Percentiles rank a stretch among this genome's conserved stretches.
Evolutionary conservation across 2,329 filamentous ascomycete genomes (phyloP).

Genomic region (Didymella pinodella): DNA sequence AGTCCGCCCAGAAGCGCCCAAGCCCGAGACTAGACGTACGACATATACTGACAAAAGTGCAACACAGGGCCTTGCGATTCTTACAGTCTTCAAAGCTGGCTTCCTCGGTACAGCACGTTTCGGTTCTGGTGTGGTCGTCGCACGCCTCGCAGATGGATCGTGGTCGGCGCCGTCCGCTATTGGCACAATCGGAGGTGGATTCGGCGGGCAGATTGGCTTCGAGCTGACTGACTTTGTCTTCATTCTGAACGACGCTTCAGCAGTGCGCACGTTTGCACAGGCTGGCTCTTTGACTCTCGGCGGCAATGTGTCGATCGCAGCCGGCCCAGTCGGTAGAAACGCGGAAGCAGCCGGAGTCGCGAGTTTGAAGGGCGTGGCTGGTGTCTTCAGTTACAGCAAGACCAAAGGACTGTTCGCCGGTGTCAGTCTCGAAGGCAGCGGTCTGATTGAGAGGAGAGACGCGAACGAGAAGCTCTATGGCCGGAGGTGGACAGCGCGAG

Average conservation of each 20-base stretch:
- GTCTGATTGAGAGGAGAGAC: slow-evolving; percentile 92
- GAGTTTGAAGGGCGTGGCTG: slow-evolving; percentile 85
- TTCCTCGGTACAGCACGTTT: slow-evolving; percentile 85
- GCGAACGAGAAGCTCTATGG: slow-evolving; percentile 97
- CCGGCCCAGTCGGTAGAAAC: slow-evolving; percentile 91
- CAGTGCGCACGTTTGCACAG: slow-evolving; percentile 94
- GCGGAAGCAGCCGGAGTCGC: slow-evolving; percentile 95
- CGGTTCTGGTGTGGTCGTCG: slow-evolving; percentile 82
- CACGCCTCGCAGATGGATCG: slow-evolving; percentile 75
- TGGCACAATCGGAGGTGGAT: slow-evolving; percentile 79
- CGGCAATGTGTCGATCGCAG: slow-evolving; percentile 94
- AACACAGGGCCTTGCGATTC: slow-evolving; percentile 76
- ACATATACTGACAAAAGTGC: slow-evolving; percentile 11
- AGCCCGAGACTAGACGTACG: slow-evolving; percentile 8
- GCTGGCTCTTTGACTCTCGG: slow-evolving; percentile 89
- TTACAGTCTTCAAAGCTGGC: slow-evolving; percentile 86
- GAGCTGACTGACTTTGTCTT: slow-evolving; percentile 96
- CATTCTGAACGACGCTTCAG: slow-evolving; percentile 89
- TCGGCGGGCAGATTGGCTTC: slow-evolving; percentile 86
- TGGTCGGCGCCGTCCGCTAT: slow-evolving; percentile 87
- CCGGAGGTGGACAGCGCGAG: slow-evolving; percentile 77
- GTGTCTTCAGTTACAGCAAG: slow-evolving; percentile 96
- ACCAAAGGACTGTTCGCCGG: slow-evolving; percentile 97
- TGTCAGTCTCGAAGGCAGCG: slow-evolving; percentile 91
- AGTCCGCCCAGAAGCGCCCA: slow-evolving; percentile 11